Conservation (phyloP, 148 eudicot species). For the Oxyria digyna region DNA sequence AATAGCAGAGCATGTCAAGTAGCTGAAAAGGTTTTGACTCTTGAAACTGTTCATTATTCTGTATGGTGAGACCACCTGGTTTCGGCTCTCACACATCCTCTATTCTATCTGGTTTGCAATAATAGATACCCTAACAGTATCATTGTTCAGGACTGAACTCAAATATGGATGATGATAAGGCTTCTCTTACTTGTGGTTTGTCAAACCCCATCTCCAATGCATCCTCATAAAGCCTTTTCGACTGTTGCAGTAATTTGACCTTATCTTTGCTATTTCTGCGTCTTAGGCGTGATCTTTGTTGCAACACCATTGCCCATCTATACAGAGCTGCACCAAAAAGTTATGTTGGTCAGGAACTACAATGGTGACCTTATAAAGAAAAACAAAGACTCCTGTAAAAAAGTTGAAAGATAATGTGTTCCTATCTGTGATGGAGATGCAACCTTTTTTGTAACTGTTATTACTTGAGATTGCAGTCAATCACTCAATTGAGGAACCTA, state of each 20-base stretch:
- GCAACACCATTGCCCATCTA: constrained; percentile 87
- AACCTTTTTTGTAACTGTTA: too few relatives aligned
- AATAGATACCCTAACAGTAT: not conserved
- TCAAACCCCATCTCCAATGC: constrained; percentile 68
- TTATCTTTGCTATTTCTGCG: constrained; percentile 59
- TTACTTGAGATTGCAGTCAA: too few relatives aligned
- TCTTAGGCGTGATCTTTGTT: constrained; percentile 70
- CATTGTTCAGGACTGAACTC: constrained; percentile 38
- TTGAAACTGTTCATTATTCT: not conserved
- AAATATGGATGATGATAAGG: constrained; percentile 41
- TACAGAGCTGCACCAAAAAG: constrained; percentile 53
- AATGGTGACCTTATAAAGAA: not conserved
- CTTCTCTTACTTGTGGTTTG: constrained; percentile 52
- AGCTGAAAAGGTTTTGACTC: not conserved
- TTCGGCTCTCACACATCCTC: not conserved
- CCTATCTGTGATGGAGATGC: too few relatives aligned
- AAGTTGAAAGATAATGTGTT: not conserved
- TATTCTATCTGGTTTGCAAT: not conserved
- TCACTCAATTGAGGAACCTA: not conserved
- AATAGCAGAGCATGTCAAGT: not conserved
- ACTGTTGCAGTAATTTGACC: constrained; percentile 79
- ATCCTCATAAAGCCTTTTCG: constrained; percentile 82
- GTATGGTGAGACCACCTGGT: not conserved
- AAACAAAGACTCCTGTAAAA: not conserved
- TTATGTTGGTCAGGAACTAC: not conserved